Percentiles rank a stretch among this genome's conserved stretches.
phyloP scores from a whole-genome alignment of 2,329 filamentous ascomycete species.

The Xylariaceae sp. region DNA sequence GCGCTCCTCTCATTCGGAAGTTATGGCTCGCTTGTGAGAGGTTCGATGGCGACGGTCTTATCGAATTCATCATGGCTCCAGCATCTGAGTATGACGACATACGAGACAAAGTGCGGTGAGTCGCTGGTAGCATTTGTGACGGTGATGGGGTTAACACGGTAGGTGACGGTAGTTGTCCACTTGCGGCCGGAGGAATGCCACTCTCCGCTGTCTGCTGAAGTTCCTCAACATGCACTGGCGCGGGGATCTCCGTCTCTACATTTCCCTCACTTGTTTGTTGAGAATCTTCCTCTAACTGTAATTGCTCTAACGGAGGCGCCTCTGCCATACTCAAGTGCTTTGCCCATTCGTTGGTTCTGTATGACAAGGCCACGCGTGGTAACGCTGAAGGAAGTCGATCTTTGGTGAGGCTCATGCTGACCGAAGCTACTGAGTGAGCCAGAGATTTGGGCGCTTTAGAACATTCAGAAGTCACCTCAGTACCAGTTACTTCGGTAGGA shows the following conservation, averaged over 20 bases:
- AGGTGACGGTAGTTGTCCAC: slow-evolving; percentile 28
- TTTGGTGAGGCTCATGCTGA: slow-evolving; percentile 45
- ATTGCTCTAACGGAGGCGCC: slow-evolving; percentile 58
- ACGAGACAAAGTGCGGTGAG: slow-evolving; percentile 22
- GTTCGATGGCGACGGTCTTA: slow-evolving; percentile 6
- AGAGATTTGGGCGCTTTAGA: slow-evolving; percentile 26
- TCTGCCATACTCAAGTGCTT: slow-evolving; percentile 82
- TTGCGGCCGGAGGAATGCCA: slow-evolving; percentile 40
- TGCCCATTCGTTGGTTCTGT: slow-evolving; percentile 93
- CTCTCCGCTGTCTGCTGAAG: slow-evolving; percentile 59
- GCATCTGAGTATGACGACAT: slow-evolving; percentile 13
- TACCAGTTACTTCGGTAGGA: slow-evolving; percentile 13
- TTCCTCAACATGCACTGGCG: slow-evolving; percentile 57
- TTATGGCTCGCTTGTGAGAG: slow-evolving; percentile 19
- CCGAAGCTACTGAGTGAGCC: slow-evolving; percentile 34
- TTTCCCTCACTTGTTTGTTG: slow-evolving; percentile 26
- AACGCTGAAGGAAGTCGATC: slow-evolving; percentile 63
- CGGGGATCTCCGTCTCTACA: slow-evolving; percentile 46
- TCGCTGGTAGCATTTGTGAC: slow-evolving; percentile 11
- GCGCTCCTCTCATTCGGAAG: slow-evolving; percentile 24
- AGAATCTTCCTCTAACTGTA: slow-evolving; percentile 45
- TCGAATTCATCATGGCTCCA: neutral
- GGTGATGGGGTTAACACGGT: slow-evolving; percentile 23
- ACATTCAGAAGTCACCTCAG: slow-evolving; percentile 20
- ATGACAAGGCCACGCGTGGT: slow-evolving; percentile 73